Evolutionary conservation across 495 filamentous ascomycete species (phyloP), one percentile per base, ranked within the genome.

Genomic region (Podospora pseudocomata): DNA sequence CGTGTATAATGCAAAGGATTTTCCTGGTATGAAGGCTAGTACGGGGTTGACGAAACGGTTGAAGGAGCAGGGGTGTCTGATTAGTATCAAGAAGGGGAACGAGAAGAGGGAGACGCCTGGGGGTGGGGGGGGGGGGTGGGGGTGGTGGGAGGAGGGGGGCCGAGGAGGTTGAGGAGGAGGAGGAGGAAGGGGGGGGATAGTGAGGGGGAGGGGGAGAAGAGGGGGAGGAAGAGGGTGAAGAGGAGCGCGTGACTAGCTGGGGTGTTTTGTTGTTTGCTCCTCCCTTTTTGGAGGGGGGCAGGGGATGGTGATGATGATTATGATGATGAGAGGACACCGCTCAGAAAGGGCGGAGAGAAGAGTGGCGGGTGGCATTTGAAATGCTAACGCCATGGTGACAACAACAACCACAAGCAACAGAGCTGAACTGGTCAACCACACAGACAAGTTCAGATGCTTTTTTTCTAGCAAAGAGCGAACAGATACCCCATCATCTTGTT

Each of bases 1-100:
- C 30, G 95, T 97, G 23, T 97, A 89, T 77, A 92, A 92, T 20
- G 93, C 94, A n/a, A 97, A 97, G 76, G 94, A 97, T 76, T 98
- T 98, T 70, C 92, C 92, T 0, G 94, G 95, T 7, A 97, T 98
- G 95, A 82, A 88, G 65, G 88, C 89, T 0, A 90, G 88, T 74
- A 91, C 88, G 27, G 78, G 82, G 26, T 74, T 93, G 39, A 91
- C 90, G 28, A 90, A 89, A 75, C 80, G 84, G 32, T 78, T 93
- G 64, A 91, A 91, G 76, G 81, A 87, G 71, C 90, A 93, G 79
- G 90, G 90, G 30, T 90, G 90, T 69, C 82, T 90, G 53, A 92
- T 93, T 70, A 88, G 88, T 64, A 91, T 92, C 65, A 93, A 92
- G 81, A 93, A 93, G 75, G 90, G 90, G n/a, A 91, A 90, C 68